Evolutionary conservation across 2,329 filamentous ascomycete genomes (phyloP).

Genomic region (Aureobasidium vineae): DNA sequence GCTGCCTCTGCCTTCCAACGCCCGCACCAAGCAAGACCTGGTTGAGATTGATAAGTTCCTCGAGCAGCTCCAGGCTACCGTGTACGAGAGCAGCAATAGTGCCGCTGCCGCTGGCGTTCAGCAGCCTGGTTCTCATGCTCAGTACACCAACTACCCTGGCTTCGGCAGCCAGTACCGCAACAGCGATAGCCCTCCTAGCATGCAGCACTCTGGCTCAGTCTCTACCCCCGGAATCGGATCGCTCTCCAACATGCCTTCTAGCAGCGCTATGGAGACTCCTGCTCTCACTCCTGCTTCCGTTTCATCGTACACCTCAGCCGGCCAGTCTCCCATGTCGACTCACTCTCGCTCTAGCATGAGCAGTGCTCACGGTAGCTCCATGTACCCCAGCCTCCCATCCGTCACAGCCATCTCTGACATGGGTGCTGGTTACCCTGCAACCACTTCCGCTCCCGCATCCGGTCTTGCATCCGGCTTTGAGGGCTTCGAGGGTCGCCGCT

Average conservation of each 20-base stretch:
- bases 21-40: conserved; percentile 90
- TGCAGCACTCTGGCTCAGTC: conserved; percentile 37
- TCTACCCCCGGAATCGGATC: conserved; percentile 37
- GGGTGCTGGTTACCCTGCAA: conserved; percentile 58
- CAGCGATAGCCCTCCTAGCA: conserved; percentile 56
- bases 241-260: conserved; percentile 43
- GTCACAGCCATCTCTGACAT: conserved; percentile 64
- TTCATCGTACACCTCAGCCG: conserved; percentile 69
- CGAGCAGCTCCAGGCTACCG: conserved; percentile 92
- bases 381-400: conserved; percentile 74
- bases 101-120: conserved; percentile 76
- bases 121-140: conserved; percentile 67
- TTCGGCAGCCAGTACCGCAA: conserved; percentile 55
- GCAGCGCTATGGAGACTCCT: conserved; percentile 61
- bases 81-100: conserved; percentile 82
- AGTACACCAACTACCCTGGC: conserved; percentile 34
- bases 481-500: conserved; percentile 59
- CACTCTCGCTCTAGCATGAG: conserved; percentile 58
- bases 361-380: conserved; percentile 54
- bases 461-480: conserved; percentile 66
- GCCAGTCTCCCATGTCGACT: conserved; percentile 73
- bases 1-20: conserved; percentile 79
- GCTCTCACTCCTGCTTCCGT: conserved; percentile 73
- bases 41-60: conserved; percentile 92
- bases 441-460: conserved; percentile 65